Base-by-base conservation (phyloP, 1,284 basidiomycete species). In the Tilletiopsis washingtonensis region DNA sequence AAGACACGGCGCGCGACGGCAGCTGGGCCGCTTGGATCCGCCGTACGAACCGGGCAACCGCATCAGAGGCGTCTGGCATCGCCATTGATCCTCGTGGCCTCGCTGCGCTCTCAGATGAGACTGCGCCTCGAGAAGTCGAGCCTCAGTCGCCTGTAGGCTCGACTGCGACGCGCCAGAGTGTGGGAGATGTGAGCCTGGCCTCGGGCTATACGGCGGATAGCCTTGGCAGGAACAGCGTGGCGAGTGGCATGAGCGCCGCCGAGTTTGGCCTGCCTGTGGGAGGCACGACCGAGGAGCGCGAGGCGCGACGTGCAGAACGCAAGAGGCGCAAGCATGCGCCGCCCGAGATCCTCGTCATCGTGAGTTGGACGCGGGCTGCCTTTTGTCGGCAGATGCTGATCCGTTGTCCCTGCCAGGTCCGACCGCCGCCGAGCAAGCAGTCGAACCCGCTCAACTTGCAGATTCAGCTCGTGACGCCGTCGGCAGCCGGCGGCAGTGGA, bases 371-470 rank as follows among this genome's bases (percentile, higher is more conserved):
- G 9, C 9, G 29, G n/a, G 29, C 29, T 34, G 9, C 29, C 29
- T 34, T 34, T n/a, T n/a, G n/a, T n/a, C n/a, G n/a, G n/a, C n/a
- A n/a, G n/a, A n/a, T n/a, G n/a, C n/a, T n/a, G n/a, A n/a, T n/a
- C n/a, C n/a, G n/a, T n/a, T n/a, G n/a, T n/a, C n/a, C n/a, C n/a
- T n/a, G n/a, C 87, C 53, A 81, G 88, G 41, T 45, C 62, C 87
- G 89, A 40, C 86, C 86, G 1, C 88, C 88, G 1, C 85, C 89
- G 0, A 81, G 84, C 14, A 84, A 84, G 69, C 80, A 82, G 17
- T 86, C 86, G 61, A 89, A 94, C 63, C 88, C 90, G 0, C 78
- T 93, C 43, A 94, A 93, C 72, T 79, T 96, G 1, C 91, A 96
- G 72, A 84, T 96, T 5, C 91, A 96, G 74, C 82, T 96, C 26